phyloP scores from a whole-genome alignment of 2,329 filamentous ascomycete species.

The Monilinia laxa region DNA sequence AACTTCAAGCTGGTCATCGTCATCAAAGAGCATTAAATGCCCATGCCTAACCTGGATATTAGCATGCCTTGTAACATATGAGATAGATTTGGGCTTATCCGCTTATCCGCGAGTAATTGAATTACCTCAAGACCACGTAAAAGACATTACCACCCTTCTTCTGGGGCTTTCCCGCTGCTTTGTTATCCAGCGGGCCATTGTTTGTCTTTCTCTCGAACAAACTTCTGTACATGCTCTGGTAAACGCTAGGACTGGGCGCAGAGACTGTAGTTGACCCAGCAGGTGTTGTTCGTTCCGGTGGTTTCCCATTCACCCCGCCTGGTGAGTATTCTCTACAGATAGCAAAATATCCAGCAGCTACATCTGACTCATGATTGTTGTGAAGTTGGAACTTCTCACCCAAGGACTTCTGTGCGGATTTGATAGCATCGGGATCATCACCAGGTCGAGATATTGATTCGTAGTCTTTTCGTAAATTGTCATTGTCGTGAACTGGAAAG shows the following conservation, averaged over 20 bases:
- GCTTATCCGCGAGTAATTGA: not conserved
- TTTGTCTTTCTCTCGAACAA: constrained; percentile 80
- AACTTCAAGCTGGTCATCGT: constrained; percentile 91
- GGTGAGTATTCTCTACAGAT: constrained; percentile 91
- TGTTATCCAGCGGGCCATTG: constrained; percentile 40
- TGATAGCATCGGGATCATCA: constrained; percentile 65
- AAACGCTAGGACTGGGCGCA: constrained; percentile 85
- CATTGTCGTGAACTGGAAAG: constrained; percentile 55
- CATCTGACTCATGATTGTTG: constrained; percentile 64
- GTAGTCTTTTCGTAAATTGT: constrained; percentile 39
- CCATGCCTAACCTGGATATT: constrained; percentile 63
- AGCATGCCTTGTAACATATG: not conserved
- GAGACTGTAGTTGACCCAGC: constrained; percentile 72
- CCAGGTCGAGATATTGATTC: constrained; percentile 53
- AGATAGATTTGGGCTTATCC: not conserved
- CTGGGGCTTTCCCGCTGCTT: constrained; percentile 38
- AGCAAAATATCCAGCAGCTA: constrained; percentile 90
- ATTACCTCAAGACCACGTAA: constrained; percentile 81
- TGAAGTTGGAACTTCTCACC: constrained; percentile 61
- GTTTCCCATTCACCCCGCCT: constrained; percentile 88
- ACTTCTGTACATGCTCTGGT: constrained; percentile 96
- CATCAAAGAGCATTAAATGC: constrained; percentile 96
- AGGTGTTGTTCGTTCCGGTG: constrained; percentile 81
- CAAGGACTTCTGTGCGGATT: constrained; percentile 56
- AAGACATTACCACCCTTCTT: constrained; percentile 82